These are phyloP conservation scores for Aspergillus oerlinghausenensis DNA, from an alignment of 2,329 filamentous ascomycete species.

Conservation along the genomic window DNA sequence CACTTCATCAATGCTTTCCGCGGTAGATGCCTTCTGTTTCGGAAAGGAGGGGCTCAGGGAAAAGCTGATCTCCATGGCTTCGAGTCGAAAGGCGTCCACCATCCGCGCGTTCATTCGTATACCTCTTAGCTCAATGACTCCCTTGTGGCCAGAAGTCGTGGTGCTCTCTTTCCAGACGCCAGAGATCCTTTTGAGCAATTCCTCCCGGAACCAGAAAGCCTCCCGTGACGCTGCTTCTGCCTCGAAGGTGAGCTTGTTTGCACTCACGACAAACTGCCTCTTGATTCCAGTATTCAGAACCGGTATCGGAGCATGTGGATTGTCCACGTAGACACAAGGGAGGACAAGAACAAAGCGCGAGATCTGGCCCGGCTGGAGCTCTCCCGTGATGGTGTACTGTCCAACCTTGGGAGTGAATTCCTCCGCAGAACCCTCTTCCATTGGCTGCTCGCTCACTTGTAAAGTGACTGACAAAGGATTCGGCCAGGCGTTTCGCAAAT, in stretches of 20 bases:
- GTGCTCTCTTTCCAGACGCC: constrained; percentile 68
- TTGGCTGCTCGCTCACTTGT: constrained; percentile 35
- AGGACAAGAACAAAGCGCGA: constrained; percentile 72
- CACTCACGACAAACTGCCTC: constrained; percentile 87
- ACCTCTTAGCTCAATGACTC: constrained; percentile 70
- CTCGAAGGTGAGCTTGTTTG: constrained; percentile 72
- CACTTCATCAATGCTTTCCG: constrained; percentile 17
- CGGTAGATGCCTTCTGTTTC: constrained; percentile 8
- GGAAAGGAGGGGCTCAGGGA: constrained; percentile 30
- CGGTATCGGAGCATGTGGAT: constrained; percentile 73
- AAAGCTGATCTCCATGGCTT: constrained; percentile 67
- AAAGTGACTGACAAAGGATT: constrained; percentile 67
- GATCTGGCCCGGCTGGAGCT: constrained; percentile 57
- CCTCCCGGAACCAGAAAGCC: constrained; percentile 87
- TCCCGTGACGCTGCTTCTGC: constrained; percentile 73
- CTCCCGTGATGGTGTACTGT: constrained; percentile 37
- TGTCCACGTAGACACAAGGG: constrained; percentile 68
- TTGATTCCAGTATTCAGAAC: constrained; percentile 75
- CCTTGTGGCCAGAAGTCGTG: constrained; percentile 47
- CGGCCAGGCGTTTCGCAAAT: constrained; percentile 87
- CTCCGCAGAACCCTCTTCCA: constrained; percentile 9
- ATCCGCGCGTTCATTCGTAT: constrained; percentile 71
- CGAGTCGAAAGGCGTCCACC: constrained; percentile 76
- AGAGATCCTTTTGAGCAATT: constrained; percentile 65
- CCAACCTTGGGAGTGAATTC: constrained; percentile 16